Conservation (phyloP, 148 eudicot species). For the Rhododendron ovatum region DNA sequence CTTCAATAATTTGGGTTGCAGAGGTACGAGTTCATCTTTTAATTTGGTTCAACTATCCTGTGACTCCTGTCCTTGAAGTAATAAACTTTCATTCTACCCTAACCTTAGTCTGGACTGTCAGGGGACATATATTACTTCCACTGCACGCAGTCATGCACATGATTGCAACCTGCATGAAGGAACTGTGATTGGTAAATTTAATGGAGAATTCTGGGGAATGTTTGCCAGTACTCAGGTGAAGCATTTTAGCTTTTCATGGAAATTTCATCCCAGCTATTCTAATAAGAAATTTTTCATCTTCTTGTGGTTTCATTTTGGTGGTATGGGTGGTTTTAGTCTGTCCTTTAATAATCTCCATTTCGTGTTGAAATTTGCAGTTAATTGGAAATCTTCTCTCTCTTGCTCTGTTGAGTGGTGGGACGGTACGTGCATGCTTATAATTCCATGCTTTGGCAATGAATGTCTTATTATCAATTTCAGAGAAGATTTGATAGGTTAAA, state of each 20-base stretch:
- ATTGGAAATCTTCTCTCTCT: constrained; percentile 82
- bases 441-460: neutral
- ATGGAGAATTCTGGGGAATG: constrained; percentile 90
- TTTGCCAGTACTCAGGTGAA: constrained; percentile 86
- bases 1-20: constrained; percentile 97
- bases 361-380: constrained; percentile 45
- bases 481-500: neutral
- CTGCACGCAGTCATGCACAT: constrained; percentile 78
- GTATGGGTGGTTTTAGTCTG: neutral
- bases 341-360: neutral
- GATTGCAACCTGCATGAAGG: constrained; percentile 74
- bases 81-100: neutral
- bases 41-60: neutral
- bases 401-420: constrained; percentile 57
- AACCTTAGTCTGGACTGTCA: constrained; percentile 27
- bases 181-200: constrained; percentile 82
- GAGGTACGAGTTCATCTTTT: constrained; percentile 46
- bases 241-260: constrained; percentile 4
- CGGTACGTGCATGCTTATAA: constrained; percentile 40
- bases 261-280: neutral
- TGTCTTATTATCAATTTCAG: neutral
- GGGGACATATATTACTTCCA: constrained; percentile 96
- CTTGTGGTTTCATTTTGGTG: neutral
- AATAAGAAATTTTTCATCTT: neutral
- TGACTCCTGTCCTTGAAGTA: neutral